Percentiles rank a stretch among this genome's conserved stretches.
These are phyloP conservation scores for Litsea cubeba DNA, from an alignment of 164 flowering plant species.

Conservation along the genomic window DNA sequence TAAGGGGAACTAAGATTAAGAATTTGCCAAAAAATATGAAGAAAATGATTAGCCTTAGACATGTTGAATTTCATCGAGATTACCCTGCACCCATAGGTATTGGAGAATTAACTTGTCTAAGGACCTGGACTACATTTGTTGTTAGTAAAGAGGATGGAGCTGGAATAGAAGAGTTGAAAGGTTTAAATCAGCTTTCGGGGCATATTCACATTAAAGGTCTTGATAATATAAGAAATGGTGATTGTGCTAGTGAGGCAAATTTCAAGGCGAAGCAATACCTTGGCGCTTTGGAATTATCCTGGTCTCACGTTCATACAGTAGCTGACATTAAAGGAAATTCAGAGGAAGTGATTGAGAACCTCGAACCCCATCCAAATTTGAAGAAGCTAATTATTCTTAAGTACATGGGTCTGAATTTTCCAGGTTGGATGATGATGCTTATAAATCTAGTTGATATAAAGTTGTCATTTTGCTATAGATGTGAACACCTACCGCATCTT, in stretches of 20 bases:
- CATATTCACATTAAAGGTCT: background rate
- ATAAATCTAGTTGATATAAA: background rate
- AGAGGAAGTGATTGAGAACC: background rate
- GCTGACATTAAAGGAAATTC: background rate
- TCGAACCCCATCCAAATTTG: slow-evolving; percentile 7
- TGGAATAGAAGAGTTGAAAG: background rate
- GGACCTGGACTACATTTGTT: background rate
- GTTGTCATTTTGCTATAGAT: background rate
- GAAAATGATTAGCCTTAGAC: too few relatives aligned
- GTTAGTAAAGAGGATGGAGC: background rate
- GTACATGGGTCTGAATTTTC: background rate
- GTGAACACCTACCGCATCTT: background rate
- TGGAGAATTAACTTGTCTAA: background rate
- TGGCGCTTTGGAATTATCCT: background rate
- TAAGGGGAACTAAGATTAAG: too few relatives aligned
- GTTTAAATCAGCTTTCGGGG: background rate
- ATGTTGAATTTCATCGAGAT: too few relatives aligned
- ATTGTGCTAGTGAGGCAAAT: background rate
- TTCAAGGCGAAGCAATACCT: background rate
- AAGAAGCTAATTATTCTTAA: background rate
- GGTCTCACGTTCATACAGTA: background rate
- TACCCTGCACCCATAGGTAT: too few relatives aligned
- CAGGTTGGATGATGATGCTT: slow-evolving; percentile 3
- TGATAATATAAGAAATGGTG: background rate
- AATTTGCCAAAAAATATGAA: too few relatives aligned